These are phyloP conservation scores for Plenodomus lindquistii DNA, from an alignment of 2,329 filamentous ascomycete genomes.

Conservation along the genomic window DNA sequence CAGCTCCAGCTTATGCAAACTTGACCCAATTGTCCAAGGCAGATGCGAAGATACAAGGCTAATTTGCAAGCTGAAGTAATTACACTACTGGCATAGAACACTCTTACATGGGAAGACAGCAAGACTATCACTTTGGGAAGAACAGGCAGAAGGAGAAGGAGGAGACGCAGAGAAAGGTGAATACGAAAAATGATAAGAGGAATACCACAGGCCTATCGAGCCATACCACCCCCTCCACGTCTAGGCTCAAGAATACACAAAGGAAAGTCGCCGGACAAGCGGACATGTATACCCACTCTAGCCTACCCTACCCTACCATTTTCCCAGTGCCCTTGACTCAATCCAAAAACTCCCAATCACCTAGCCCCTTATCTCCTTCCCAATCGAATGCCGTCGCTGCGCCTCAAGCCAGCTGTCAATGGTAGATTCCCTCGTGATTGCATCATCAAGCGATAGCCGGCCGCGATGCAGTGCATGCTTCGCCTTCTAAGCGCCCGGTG, in stretches of 20 bases:
- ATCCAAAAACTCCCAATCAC: neutral
- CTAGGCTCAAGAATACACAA: too few relatives aligned
- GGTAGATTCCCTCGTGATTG: neutral
- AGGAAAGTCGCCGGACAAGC: too few relatives aligned
- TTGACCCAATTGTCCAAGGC: too few relatives aligned
- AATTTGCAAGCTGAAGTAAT: neutral
- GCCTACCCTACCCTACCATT: neutral
- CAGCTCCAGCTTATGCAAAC: too few relatives aligned
- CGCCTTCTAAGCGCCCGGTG: slow-evolving; percentile 24
- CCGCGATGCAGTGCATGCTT: neutral
- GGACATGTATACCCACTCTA: neutral
- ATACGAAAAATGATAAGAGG: too few relatives aligned
- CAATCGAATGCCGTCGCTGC: neutral
- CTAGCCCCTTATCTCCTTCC: neutral
- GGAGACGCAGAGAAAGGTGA: neutral
- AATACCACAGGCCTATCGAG: neutral
- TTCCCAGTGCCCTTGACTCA: neutral
- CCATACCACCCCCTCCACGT: too few relatives aligned
- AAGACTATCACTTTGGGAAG: neutral
- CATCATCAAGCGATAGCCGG: neutral
- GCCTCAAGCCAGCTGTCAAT: neutral
- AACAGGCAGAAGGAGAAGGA: neutral
- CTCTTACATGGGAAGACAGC: neutral
- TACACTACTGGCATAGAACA: neutral
- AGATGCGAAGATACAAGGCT: too few relatives aligned